phyloP scores from a whole-genome alignment of 1,284 basidiomycete species.

The Schizopora paradoxa region DNA sequence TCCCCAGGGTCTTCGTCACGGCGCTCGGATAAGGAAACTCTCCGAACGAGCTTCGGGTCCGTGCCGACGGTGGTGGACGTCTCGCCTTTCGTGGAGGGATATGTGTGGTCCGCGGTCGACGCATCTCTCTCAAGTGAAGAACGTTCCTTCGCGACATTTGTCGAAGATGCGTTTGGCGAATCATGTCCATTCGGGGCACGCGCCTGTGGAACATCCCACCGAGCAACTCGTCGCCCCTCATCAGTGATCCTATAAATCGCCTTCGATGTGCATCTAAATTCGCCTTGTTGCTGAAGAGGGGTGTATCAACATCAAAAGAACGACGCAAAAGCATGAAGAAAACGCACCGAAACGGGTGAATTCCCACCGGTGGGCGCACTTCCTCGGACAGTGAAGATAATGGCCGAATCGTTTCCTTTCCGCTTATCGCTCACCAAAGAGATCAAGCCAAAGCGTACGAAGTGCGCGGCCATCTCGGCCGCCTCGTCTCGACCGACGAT shows the following conservation, averaged over 20 bases:
- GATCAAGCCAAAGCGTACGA: conserved; percentile 93
- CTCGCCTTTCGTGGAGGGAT: conserved; percentile 34
- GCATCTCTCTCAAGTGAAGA: conserved; percentile 41
- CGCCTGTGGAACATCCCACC: conserved; percentile 57
- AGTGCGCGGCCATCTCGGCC: conserved; percentile 95
- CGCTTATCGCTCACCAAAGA: conserved; percentile 81
- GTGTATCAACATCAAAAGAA: conserved; percentile 16
- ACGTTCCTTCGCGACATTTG: conserved; percentile 46
- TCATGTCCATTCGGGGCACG: conserved; percentile 32
- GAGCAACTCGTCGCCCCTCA: conserved; percentile 79
- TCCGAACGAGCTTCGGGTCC: conserved; percentile 69
- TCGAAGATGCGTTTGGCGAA: conserved; percentile 61
- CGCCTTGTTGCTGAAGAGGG: conserved; percentile 68
- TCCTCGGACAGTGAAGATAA: conserved; percentile 87
- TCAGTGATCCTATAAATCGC: conserved; percentile 93
- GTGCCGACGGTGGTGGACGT: conserved; percentile 24
- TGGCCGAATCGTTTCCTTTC: conserved; percentile 82
- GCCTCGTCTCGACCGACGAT: conserved; percentile 96
- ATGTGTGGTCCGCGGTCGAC: conserved; percentile 32
- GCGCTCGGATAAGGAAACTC: conserved; percentile 74
- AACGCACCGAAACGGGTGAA: conserved; percentile 66
- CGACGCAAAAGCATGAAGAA: conserved; percentile 3
- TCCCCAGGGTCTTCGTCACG: conserved; percentile 53
- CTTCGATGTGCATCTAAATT: conserved; percentile 93
- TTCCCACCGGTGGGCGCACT: conserved; percentile 60